These are phyloP conservation scores for Phoma sp. DNA, from an alignment of 2,329 filamentous ascomycete genomes.

Conservation along the genomic window DNA sequence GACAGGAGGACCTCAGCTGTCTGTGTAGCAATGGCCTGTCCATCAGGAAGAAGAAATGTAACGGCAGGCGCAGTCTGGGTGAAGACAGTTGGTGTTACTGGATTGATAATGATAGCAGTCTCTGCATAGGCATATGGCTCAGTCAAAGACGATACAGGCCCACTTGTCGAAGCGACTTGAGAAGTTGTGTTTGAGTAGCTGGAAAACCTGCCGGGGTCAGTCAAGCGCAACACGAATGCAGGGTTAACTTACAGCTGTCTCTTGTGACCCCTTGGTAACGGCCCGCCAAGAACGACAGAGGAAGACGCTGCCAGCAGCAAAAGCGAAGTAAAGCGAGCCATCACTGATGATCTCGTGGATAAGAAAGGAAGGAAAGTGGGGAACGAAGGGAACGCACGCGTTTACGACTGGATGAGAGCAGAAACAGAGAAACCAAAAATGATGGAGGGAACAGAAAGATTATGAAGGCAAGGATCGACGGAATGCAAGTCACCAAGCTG, in stretches of 20 bases:
- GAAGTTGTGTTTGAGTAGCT: slow-evolving; percentile 37
- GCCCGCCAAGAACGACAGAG: slow-evolving; percentile 38
- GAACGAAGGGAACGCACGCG: slow-evolving; percentile 25
- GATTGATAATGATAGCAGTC: slow-evolving; percentile 42
- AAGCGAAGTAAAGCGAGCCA: slow-evolving; percentile 31
- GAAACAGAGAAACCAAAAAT: slow-evolving; percentile 27
- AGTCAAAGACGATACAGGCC: slow-evolving; percentile 10
- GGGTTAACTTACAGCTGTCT: slow-evolving; percentile 36
- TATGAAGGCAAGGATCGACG: slow-evolving; percentile 45
- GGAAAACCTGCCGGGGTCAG: slow-evolving; percentile 25
- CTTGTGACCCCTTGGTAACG: slow-evolving; percentile 37
- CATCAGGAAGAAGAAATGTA: slow-evolving; percentile 41
- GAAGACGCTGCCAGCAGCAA: slow-evolving; percentile 49
- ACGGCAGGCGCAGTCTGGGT: slow-evolving; percentile 35
- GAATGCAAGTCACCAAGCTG: slow-evolving; percentile 24
- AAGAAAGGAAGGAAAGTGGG: slow-evolving; percentile 27
- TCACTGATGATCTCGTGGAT: slow-evolving; percentile 26
- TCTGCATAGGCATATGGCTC: slow-evolving; percentile 32
- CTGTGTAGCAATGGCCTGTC: slow-evolving; percentile 40
- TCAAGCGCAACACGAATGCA: neutral
- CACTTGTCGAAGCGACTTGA: neutral
- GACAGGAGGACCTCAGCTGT: slow-evolving; percentile 36
- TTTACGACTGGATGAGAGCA: slow-evolving; percentile 27
- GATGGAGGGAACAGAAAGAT: slow-evolving; percentile 28
- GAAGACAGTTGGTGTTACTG: slow-evolving; percentile 38